These are phyloP conservation scores for Naumovozyma dairenensis DNA, from an alignment of 805 yeast genomes.

Conservation along the genomic window DNA sequence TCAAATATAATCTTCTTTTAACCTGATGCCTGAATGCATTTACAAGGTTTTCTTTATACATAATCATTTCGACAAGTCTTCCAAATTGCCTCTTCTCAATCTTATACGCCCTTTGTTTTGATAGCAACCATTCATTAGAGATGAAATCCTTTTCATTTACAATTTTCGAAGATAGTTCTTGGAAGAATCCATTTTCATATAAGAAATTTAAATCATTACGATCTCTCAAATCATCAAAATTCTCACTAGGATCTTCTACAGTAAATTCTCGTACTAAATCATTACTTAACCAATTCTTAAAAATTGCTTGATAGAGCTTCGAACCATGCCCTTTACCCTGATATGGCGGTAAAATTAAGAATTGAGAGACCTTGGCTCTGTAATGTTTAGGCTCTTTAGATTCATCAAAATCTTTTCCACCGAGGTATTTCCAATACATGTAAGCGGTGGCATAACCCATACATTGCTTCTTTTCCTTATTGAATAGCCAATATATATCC, in stretches of 20 bases:
- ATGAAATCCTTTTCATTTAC: conserved; percentile 17
- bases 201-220: conserved; percentile 59
- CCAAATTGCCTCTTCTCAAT: conserved; percentile 71
- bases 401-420: conserved; percentile 31
- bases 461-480: conserved; percentile 33
- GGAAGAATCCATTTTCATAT: conserved; percentile 26
- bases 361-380: conserved; percentile 80
- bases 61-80: conserved; percentile 67
- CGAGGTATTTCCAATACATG: conserved; percentile 68
- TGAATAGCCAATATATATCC: conserved; percentile 57
- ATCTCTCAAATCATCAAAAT: conserved; percentile 85
- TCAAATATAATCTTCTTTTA: conserved; percentile 64
- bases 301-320: conserved; percentile 47
- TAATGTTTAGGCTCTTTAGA: conserved; percentile 8
- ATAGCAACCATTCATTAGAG: conserved; percentile 32
- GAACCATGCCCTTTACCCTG: conserved; percentile 71
- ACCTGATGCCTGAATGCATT: conserved; percentile 45
- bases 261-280: conserved; percentile 55
- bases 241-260: conserved; percentile 90
- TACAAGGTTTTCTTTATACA: conserved; percentile 33
- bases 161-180: conserved; percentile 26
- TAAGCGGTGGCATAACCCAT: conserved; percentile 80
- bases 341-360: conserved; percentile 72
- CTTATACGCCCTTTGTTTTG: conserved; percentile 37
- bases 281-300: conserved; percentile 47